Conservation (phyloP, 2,329 filamentous ascomycete species). For the Salinomyces thailandicus region DNA sequence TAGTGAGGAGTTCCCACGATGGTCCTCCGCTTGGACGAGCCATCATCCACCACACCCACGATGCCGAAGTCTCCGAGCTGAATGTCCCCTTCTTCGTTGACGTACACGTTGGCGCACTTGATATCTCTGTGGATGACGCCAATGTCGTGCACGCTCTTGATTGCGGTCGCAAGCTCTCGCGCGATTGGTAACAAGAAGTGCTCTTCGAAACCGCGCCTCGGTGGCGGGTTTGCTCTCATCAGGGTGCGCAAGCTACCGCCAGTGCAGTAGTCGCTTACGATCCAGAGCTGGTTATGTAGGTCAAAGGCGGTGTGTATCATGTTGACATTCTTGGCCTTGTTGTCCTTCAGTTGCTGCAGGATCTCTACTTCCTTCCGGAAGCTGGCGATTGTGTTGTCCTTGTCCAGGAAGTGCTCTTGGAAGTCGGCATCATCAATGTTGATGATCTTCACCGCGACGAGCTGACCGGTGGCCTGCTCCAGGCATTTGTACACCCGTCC, state of each 20-base stretch:
- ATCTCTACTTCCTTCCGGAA: constrained; percentile 55
- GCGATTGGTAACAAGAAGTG: constrained; percentile 55
- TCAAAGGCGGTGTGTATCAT: constrained; percentile 68
- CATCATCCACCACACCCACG: constrained; percentile 64
- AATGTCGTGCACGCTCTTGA: constrained; percentile 54
- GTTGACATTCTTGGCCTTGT: constrained; percentile 68
- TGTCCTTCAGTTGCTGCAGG: constrained; percentile 62
- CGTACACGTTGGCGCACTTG: constrained; percentile 65
- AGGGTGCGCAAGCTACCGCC: constrained; percentile 67
- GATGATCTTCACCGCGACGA: constrained; percentile 73
- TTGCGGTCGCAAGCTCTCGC: constrained; percentile 50
- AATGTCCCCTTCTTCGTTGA: constrained; percentile 65
- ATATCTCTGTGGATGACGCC: constrained; percentile 56
- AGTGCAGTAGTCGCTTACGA: constrained; percentile 77
- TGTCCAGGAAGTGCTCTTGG: constrained; percentile 43
- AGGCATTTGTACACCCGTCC: constrained; percentile 61
- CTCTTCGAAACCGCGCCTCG: constrained; percentile 40
- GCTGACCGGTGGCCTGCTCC: constrained; percentile 32
- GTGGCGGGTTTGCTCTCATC: constrained; percentile 38
- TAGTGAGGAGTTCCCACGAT: constrained; percentile 76
- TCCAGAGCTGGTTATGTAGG: constrained; percentile 73
- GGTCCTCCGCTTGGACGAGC: constrained; percentile 61
- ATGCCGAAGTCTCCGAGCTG: constrained; percentile 82
- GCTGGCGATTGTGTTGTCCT: constrained; percentile 48
- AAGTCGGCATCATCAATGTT: constrained; percentile 69